These are phyloP conservation scores for Lenzites betulinus DNA, from an alignment of 768 basidiomycete genomes.

Conservation along the genomic window DNA sequence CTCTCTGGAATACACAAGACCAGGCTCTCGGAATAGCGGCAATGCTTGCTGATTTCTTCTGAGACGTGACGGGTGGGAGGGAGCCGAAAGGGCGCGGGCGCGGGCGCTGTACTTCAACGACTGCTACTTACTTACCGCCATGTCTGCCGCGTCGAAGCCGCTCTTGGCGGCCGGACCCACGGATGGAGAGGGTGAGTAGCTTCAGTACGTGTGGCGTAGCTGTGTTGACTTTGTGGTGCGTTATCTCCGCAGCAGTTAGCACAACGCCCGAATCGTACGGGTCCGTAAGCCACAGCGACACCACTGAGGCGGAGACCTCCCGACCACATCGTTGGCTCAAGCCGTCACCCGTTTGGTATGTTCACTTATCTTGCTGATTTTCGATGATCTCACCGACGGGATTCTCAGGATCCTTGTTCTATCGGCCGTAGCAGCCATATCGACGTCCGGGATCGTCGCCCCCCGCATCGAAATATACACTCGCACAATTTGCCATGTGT, in stretches of 20 bases:
- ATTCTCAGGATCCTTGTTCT: constrained; percentile 55
- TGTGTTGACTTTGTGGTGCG: background rate
- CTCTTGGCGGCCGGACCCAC: background rate
- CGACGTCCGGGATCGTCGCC: constrained; percentile 58
- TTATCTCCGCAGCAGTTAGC: background rate
- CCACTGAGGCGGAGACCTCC: background rate
- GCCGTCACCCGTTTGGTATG: constrained; percentile 15
- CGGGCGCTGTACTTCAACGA: background rate
- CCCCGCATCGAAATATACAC: constrained; percentile 77
- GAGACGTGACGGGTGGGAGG: too few relatives aligned
- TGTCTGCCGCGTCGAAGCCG: constrained; percentile 2
- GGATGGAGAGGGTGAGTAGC: background rate
- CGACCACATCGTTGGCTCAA: constrained; percentile 1
- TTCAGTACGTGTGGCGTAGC: background rate
- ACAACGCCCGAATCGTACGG: background rate
- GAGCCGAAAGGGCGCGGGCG: too few relatives aligned
- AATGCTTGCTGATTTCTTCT: too few relatives aligned
- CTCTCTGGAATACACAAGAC: too few relatives aligned
- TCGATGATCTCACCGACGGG: too few relatives aligned
- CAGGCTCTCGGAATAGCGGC: background rate
- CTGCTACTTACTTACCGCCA: constrained; percentile 4
- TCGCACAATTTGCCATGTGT: constrained; percentile 64
- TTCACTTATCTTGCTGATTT: background rate
- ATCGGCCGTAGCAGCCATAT: constrained; percentile 56
- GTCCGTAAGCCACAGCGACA: background rate